Evolutionary conservation across 495 filamentous ascomycete species (phyloP), one percentile per base, ranked within the genome.

Genomic region (Rhypophila decipiens): DNA sequence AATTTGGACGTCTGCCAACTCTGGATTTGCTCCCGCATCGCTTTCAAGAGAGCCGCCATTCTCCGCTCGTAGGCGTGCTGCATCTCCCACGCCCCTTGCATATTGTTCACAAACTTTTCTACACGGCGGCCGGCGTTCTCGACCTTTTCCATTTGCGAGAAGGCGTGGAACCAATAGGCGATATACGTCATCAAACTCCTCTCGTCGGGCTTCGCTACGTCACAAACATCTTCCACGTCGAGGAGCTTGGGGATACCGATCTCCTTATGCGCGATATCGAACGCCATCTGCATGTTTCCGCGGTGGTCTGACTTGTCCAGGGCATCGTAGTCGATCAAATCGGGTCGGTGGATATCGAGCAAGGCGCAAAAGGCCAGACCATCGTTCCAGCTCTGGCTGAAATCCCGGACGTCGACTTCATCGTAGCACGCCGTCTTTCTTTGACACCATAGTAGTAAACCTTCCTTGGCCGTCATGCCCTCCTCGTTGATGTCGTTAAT

Each of bases 41-140:
- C 74, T 49, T 78, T 72, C 41, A 97, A 70, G 8, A 98, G 68
- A 45, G 70, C 85, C 24, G 76, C 75, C 87, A 96, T 93, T 37
- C 91, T 78, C 57, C 81, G 76, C 78, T 98, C 93, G 59, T 88
- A 98, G 12, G 84, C 85, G 60, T 86, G 93, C 67, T 98, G 89
- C 93, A 98, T 98, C 60, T 94, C 90, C 93, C 94, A 97, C 3
- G 93, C 90, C n/a, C 91, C 93, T 53, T 96, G 89, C 93, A 97
- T 97, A 59, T 93, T 96, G 60, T 86, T 88, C 38, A 97, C 87
- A 56, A 98, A 98, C 71, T 98, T 98, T 72, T 98, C 93, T 2
- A 98, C 93, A 48, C 93, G 79, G 45, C 93, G 79, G 2, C 93
- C 93, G 2, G 94, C 94, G 62, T 97, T 98, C 61, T 98, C 93